Evolutionary conservation across 2,329 filamentous ascomycete genomes (phyloP).

Genomic region (Didymosphaeria variabile): DNA sequence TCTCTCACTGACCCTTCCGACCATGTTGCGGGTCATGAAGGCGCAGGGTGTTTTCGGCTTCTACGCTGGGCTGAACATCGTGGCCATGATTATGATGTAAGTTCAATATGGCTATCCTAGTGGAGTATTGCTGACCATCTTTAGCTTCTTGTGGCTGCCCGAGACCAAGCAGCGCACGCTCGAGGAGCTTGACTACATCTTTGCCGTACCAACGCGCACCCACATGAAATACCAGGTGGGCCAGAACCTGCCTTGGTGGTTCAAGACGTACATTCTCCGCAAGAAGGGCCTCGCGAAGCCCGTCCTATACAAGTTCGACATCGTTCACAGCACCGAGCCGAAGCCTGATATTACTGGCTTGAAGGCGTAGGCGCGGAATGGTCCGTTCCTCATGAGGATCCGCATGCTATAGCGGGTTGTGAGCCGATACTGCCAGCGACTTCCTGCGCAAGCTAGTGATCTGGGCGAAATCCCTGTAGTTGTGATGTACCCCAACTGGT

Average conservation of each 20-base stretch:
- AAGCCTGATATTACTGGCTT: constrained; percentile 6
- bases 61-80: constrained; percentile 67
- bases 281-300: constrained; percentile 47
- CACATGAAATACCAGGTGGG: constrained; percentile 49
- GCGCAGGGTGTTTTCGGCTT: constrained; percentile 68
- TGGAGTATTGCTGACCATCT: constrained; percentile 15
- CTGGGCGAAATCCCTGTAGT: too few relatives aligned
- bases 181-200: constrained; percentile 61
- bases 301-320: constrained; percentile 51
- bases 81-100: constrained; percentile 68
- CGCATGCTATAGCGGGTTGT: neutral
- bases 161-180: constrained; percentile 60
- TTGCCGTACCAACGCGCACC: constrained; percentile 55
- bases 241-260: constrained; percentile 55
- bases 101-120: constrained; percentile 1
- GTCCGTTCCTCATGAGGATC: neutral
- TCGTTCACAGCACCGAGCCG: constrained; percentile 20
- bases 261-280: constrained; percentile 55
- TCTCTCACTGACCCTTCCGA: constrained; percentile 70
- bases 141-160: constrained; percentile 62
- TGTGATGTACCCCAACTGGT: neutral
- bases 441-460: neutral
- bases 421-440: neutral
- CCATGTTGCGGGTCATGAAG: constrained; percentile 62
- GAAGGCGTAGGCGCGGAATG: neutral